Conservation (phyloP, 768 basidiomycete genomes). For the Tubosaeta sp. region DNA sequence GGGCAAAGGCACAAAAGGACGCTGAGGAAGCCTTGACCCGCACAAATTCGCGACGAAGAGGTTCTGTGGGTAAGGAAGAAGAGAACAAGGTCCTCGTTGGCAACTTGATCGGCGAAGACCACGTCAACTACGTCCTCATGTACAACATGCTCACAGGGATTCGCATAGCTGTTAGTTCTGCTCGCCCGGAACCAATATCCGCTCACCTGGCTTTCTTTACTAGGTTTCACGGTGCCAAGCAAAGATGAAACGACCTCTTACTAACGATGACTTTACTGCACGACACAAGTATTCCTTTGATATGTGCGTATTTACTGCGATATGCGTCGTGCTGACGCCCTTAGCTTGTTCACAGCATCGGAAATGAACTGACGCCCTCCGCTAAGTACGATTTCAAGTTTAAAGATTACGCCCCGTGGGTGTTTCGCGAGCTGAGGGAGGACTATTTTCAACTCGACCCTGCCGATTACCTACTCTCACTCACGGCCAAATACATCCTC, state of each 20-base stretch:
- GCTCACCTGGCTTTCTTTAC: slow-evolving; percentile 5
- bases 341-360: slow-evolving; percentile 53
- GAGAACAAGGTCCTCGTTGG: slow-evolving; percentile 74
- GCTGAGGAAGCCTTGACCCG: slow-evolving; percentile 55
- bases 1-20: slow-evolving; percentile 61
- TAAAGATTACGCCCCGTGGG: slow-evolving; percentile 98
- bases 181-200: not conserved
- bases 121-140: slow-evolving; percentile 99
- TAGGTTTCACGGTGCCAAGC: slow-evolving; percentile 96
- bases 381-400: slow-evolving; percentile 99
- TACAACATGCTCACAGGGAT: slow-evolving; percentile 99
- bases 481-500: slow-evolving; percentile 96
- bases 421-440: slow-evolving; percentile 93
- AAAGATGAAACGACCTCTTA: slow-evolving; percentile 83
- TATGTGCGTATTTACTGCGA: slow-evolving; percentile 53
- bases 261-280: slow-evolving; percentile 81
- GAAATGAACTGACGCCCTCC: slow-evolving; percentile 96
- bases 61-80: slow-evolving; percentile 29
- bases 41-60: slow-evolving; percentile 19
- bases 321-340: not conserved
- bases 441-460: slow-evolving; percentile 94
- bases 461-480: slow-evolving; percentile 93
- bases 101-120: slow-evolving; percentile 96
- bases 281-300: slow-evolving; percentile 96
- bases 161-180: slow-evolving; percentile 73